Conservation (phyloP, 805 yeast genomes). For the Kodamaea hsintzibuensis region DNA sequence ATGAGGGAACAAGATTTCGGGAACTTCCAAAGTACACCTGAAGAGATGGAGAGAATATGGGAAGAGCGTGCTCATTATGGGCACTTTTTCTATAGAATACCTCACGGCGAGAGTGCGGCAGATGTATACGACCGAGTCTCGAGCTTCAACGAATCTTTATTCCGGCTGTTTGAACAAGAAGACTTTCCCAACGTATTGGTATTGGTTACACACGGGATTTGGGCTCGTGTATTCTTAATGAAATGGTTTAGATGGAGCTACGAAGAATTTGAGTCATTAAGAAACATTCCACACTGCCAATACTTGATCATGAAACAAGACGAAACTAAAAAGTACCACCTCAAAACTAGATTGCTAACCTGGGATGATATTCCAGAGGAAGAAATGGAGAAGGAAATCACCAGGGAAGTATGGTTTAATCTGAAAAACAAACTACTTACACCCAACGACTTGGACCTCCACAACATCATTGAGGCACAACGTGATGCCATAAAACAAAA, state of each 20-base stretch:
- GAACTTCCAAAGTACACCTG: constrained; percentile 76
- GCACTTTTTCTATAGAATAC: constrained; percentile 76
- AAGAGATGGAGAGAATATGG: constrained; percentile 81
- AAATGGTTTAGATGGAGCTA: constrained; percentile 94
- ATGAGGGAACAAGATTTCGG: constrained; percentile 96
- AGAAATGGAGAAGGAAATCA: constrained; percentile 38
- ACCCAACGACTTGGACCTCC: constrained; percentile 40
- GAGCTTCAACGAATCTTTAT: constrained; percentile 83
- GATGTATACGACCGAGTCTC: constrained; percentile 92
- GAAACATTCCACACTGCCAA: constrained; percentile 84
- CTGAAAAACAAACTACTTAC: constrained; percentile 31
- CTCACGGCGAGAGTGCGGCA: constrained; percentile 94
- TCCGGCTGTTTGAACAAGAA: constrained; percentile 70
- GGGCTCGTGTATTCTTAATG: constrained; percentile 91
- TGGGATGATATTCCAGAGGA: constrained; percentile 65
- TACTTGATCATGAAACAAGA: constrained; percentile 75
- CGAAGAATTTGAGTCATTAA: constrained; percentile 80
- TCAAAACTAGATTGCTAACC: constrained; percentile 63
- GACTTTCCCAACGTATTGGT: constrained; percentile 80
- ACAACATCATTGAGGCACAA: constrained; percentile 39
- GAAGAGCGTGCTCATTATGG: constrained; percentile 86
- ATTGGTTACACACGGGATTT: constrained; percentile 89
- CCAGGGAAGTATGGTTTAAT: constrained; percentile 39
- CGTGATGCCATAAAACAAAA: constrained; percentile 36
- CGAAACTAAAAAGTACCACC: constrained; percentile 50